These are phyloP conservation scores for Sungouiella blattae DNA, from an alignment of 805 yeast species.

Conservation along the genomic window DNA sequence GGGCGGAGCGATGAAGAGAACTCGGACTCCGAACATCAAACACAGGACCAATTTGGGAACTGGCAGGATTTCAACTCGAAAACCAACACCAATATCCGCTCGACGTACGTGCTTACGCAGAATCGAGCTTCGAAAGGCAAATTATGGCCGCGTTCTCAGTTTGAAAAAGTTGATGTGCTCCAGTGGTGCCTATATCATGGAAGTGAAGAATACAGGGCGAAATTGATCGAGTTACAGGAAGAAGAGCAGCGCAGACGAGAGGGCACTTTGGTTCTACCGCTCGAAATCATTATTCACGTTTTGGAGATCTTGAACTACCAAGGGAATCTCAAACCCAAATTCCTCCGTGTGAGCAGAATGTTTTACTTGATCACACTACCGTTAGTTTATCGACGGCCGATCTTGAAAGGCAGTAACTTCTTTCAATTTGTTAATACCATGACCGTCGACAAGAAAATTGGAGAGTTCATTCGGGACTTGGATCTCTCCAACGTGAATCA, in stretches of 20 bases:
- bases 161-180: slow-evolving; percentile 49
- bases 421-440: slow-evolving; percentile 67
- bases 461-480: slow-evolving; percentile 57
- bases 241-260: slow-evolving; percentile 11
- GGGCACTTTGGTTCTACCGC: slow-evolving; percentile 28
- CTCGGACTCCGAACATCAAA: slow-evolving; percentile 8
- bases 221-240: slow-evolving; percentile 10
- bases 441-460: slow-evolving; percentile 48
- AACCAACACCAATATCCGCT: slow-evolving; percentile 25
- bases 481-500: slow-evolving; percentile 82
- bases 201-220: slow-evolving; percentile 20
- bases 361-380: slow-evolving; percentile 65
- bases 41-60: slow-evolving; percentile 15
- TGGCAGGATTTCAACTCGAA: slow-evolving; percentile 24
- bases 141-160: slow-evolving; percentile 49
- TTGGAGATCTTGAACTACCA: slow-evolving; percentile 26
- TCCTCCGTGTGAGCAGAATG: slow-evolving; percentile 55
- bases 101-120: slow-evolving; percentile 32
- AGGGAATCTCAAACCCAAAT: slow-evolving; percentile 42
- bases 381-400: slow-evolving; percentile 61
- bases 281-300: slow-evolving; percentile 31
- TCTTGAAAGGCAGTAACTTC: slow-evolving; percentile 64
- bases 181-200: slow-evolving; percentile 28
- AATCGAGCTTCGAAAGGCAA: slow-evolving; percentile 19
- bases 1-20: slow-evolving; percentile 17